Conservation (phyloP, 2,329 filamentous ascomycete genomes). For the Biscogniauxia marginata region DNA sequence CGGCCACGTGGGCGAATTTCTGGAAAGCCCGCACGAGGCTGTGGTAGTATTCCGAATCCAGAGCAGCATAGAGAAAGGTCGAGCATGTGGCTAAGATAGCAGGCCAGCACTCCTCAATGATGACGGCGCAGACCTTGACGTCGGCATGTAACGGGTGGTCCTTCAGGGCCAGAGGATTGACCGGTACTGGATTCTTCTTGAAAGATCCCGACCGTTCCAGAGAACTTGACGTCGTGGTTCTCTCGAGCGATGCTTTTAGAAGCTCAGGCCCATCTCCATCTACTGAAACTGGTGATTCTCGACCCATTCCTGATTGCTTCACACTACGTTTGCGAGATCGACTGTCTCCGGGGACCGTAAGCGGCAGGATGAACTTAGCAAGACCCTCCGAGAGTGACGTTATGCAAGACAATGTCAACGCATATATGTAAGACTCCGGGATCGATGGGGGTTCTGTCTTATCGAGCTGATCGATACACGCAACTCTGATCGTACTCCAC, state of each 20-base stretch:
- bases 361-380: constrained; percentile 86
- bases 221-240: constrained; percentile 26
- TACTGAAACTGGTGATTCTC: constrained; percentile 42
- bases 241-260: constrained; percentile 31
- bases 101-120: constrained; percentile 93
- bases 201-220: constrained; percentile 65
- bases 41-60: constrained; percentile 94
- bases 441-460: constrained; percentile 80
- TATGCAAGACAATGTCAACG: constrained; percentile 82
- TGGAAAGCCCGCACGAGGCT: constrained; percentile 89
- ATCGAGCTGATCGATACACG: constrained; percentile 91
- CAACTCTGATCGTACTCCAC: constrained; percentile 84
- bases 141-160: constrained; percentile 70
- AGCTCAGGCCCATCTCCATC: constrained; percentile 36
- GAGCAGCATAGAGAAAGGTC: constrained; percentile 86
- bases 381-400: constrained; percentile 88
- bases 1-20: constrained; percentile 91
- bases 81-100: constrained; percentile 93
- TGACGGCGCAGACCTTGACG: constrained; percentile 73
- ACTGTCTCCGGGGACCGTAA: constrained; percentile 77
- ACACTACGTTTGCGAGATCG: constrained; percentile 50
- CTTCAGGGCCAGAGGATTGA: constrained; percentile 78
- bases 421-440: constrained; percentile 93
- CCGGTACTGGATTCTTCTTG: constrained; percentile 72
- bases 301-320: constrained; percentile 41